Base-by-base conservation (phyloP, 202 grass and related monocot genomes). In the Zoysia matrella region DNA sequence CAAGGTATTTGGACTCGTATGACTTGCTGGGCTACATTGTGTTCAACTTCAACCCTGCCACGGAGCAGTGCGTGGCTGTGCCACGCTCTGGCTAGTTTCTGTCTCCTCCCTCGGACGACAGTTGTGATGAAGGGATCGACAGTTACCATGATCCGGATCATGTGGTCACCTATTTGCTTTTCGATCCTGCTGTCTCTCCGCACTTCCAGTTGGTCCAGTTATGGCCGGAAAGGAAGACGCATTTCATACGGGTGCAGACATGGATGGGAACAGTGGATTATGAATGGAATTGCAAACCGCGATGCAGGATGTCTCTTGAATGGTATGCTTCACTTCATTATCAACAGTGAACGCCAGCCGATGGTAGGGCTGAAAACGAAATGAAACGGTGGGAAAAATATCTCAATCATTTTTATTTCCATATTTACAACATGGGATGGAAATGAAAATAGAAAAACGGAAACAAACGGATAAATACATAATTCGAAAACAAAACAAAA, bases 121-220 rank as follows among this genome's bases (percentile, higher is more conserved):
- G 61, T 0, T 43, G 69, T 58, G 11, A 0, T 43, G 39, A 1
- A 39, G 8, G 0, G 6, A 1, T 52, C 1, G 10, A 30, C 22
- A 30, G 22, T 30, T 30, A 30, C 22, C 22, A 30, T 30, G 22
- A 30, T 30, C 22, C 22, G 22, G 22, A 30, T 30, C 22, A 3
- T 13, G 10, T 48, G 11, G 3, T 1, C 22, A 39, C 18, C 39
- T 60, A 36, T 60, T 70, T 80, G 77, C 9, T 70, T 40, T 80
- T 80, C 48, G 77, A 80, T 46, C 77, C 77, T 6, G 16, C 11
- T 18, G 47, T 47, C 18, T 60, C 67, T 2, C 0, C 8, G 3
- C 78, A 71, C 18, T 80, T 80, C 66, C 44, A 76, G 7, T 15
- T 76, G 74, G 9, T 76, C 0, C 6, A 76, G 58, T 40, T 76